Conservation (phyloP, 176 grass and related monocot species). For the Eremochloa ophiuroides region DNA sequence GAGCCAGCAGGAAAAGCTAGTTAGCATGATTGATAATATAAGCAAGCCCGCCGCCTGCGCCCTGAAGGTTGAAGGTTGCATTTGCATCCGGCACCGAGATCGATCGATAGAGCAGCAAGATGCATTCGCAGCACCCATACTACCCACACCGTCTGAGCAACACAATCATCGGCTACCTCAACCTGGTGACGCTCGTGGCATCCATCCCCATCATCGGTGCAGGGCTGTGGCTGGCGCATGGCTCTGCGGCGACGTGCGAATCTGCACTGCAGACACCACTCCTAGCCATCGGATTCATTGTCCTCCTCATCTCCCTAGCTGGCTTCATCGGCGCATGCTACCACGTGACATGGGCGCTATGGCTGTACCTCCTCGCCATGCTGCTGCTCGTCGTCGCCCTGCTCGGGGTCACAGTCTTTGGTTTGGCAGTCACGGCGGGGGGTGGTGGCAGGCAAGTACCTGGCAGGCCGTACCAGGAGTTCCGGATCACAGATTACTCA, state of each 20-base stretch:
- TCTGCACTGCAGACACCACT: constrained; percentile 62
- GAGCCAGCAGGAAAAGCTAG: neutral
- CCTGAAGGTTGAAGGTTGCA: neutral
- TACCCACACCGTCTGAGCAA: constrained; percentile 53
- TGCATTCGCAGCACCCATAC: neutral
- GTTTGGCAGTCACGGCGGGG: constrained; percentile 49
- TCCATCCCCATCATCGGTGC: constrained; percentile 80
- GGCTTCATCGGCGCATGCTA: constrained; percentile 74
- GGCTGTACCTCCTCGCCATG: constrained; percentile 68
- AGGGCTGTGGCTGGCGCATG: constrained; percentile 63
- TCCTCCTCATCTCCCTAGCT: constrained; percentile 68
- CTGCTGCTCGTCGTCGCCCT: constrained; percentile 53
- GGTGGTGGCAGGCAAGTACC: constrained; percentile 51
- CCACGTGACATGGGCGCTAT: constrained; percentile 59
- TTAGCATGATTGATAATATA: neutral
- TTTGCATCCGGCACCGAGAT: neutral
- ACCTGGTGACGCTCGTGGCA: constrained; percentile 64
- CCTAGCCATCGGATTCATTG: constrained; percentile 58
- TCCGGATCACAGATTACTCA: constrained; percentile 55
- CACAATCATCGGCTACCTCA: constrained; percentile 67
- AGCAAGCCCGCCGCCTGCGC: neutral
- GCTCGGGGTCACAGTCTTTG: constrained; percentile 48
- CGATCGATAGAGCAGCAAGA: neutral
- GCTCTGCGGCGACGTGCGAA: constrained; percentile 48
- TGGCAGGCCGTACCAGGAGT: constrained; percentile 67